Conservation (phyloP, 257 asterid genomes). For the Penstemon davidsonii region DNA sequence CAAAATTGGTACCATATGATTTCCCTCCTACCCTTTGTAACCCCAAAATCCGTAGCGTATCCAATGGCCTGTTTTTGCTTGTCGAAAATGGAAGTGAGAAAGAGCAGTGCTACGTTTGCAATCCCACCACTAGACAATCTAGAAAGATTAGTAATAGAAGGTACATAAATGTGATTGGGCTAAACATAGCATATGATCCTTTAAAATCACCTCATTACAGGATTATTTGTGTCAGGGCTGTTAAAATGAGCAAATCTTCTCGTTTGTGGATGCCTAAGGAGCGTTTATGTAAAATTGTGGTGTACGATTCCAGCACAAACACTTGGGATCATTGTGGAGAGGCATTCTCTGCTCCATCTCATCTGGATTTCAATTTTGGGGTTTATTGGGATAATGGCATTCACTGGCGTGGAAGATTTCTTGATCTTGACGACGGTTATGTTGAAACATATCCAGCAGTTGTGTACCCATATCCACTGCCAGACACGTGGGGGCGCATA, state of each 20-base stretch:
- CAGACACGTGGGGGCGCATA: neutral
- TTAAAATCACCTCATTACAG: constrained; percentile 31
- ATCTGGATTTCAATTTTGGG: constrained; percentile 29
- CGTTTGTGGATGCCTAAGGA: constrained; percentile 15
- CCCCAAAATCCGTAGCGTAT: constrained; percentile 35
- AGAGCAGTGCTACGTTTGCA: constrained; percentile 33
- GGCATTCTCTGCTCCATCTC: constrained; percentile 32
- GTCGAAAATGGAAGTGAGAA: constrained; percentile 17
- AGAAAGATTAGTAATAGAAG: constrained; percentile 16
- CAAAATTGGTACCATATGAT: constrained; percentile 22
- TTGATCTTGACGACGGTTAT: constrained; percentile 18
- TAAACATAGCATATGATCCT: constrained; percentile 39
- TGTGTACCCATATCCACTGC: neutral
- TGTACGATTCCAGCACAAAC: constrained; percentile 27
- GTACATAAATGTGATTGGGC: constrained; percentile 25
- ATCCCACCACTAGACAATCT: constrained; percentile 39
- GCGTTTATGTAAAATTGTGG: constrained; percentile 35
- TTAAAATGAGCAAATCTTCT: constrained; percentile 14
- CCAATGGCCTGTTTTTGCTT: constrained; percentile 44
- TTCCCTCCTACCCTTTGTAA: constrained; percentile 25
- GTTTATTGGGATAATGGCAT: constrained; percentile 32
- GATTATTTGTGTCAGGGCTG: constrained; percentile 32
- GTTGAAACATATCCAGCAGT: constrained; percentile 30
- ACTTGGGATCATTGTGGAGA: constrained; percentile 35
- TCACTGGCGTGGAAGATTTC: no score